Percentiles rank a stretch among this genome's conserved stretches.
phyloP scores from a whole-genome alignment of 192 early-diverging fungal species.

The Coemansia sp. region DNA sequence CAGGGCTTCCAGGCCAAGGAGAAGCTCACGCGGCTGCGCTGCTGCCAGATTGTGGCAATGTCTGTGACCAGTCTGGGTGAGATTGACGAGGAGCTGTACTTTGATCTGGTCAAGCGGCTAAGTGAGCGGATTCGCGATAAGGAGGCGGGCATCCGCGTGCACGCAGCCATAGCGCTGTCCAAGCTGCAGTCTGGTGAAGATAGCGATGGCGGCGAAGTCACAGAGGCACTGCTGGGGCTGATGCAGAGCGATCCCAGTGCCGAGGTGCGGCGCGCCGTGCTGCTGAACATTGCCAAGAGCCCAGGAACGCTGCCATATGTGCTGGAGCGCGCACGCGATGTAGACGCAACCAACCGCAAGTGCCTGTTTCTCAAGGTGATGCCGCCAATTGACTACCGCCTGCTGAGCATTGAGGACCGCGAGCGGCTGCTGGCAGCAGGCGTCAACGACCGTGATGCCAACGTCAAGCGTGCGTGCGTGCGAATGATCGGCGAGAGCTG shows the following conservation, averaged over 20 bases:
- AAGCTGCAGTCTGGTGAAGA: conserved; percentile 68
- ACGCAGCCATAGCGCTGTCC: conserved; percentile 75
- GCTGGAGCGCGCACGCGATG: conserved; percentile 73
- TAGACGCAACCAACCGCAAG: conserved; percentile 71
- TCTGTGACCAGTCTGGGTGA: conserved; percentile 70
- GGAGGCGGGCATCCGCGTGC: conserved; percentile 71
- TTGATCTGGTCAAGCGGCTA: conserved; percentile 63
- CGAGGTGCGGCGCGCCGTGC: conserved; percentile 78
- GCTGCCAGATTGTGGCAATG: conserved; percentile 73
- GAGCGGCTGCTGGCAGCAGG: conserved; percentile 71
- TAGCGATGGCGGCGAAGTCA: conserved; percentile 59
- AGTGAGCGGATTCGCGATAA: conserved; percentile 75
- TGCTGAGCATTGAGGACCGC: conserved; percentile 66
- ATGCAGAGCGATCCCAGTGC: conserved; percentile 74
- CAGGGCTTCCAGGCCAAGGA: conserved; percentile 80
- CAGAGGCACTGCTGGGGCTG: conserved; percentile 60
- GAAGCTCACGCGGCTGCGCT: conserved; percentile 69
- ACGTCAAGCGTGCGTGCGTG: conserved; percentile 72
- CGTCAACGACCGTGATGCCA: conserved; percentile 75
- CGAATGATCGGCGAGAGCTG: conserved; percentile 68
- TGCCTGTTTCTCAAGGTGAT: conserved; percentile 69
- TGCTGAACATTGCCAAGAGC: conserved; percentile 70
- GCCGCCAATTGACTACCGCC: conserved; percentile 67
- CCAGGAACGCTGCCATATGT: conserved; percentile 64
- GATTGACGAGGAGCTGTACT: conserved; percentile 78